Evolutionary conservation across 202 grass and related monocot genomes (phyloP), one percentile per base, ranked within the genome.

Genomic region (Elaeis oleifera): DNA sequence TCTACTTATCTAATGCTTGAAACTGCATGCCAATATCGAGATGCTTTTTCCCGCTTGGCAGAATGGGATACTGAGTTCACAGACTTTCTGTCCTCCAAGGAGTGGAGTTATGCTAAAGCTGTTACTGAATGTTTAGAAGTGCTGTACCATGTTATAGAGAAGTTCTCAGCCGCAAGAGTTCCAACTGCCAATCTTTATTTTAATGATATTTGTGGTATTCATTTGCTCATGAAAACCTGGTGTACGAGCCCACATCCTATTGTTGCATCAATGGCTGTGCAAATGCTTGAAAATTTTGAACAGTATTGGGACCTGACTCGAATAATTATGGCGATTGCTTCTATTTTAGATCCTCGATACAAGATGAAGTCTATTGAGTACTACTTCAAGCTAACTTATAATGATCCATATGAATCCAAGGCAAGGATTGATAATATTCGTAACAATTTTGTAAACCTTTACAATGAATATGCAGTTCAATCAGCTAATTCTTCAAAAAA

Each of bases 361-460:
- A 97, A 97, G 82, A 97, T 97, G 94, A 97, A 97, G 71, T 97
- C 94, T 23, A 63, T 97, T 1, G 94, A 97, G 53, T 97, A 97
- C 71, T 97, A 89, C 76, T 97, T 85, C 77, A 85, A 84, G 50
- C 71, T 85, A 77, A 92, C 89, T 72, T 97, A 86, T 71, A 76
- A 68, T 44, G 88, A 92, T 16, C 72, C 79, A 70, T 84, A 73
- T 77, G 84, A 80, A 76, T 81, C 94, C 48, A 97, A 89, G 63
- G 69, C 71, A 24, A 86, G 71, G 74, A 89, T 84, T 57, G 85
- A 97, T 60, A 66, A 25, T 70, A 88, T 92, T 71, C 83, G 64
- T 19, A 87, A 86, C 73, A 81, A 24, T 23, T 97, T 97, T 76
- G 83, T 85, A 54, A 89, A 72, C 69, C 66, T 97, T 24, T 97